phyloP scores from a whole-genome alignment of 176 grass and related monocot genomes.

The Zea luxurians region DNA sequence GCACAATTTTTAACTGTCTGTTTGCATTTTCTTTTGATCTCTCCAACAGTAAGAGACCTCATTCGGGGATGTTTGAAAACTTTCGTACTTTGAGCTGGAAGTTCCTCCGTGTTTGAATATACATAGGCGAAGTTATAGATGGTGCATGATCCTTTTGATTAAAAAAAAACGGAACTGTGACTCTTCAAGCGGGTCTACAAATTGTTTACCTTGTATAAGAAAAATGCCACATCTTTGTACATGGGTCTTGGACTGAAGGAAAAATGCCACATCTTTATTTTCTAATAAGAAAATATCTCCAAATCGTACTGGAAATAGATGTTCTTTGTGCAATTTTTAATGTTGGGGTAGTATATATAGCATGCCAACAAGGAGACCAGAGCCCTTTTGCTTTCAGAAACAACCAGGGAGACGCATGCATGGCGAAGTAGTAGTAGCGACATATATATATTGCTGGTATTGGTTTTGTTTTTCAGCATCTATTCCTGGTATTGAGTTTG shows the following conservation, averaged over 20 bases:
- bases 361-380: not conserved
- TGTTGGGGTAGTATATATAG: not conserved
- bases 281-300: not conserved
- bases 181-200: not conserved
- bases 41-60: not conserved
- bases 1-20: no score
- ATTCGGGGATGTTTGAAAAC: not conserved
- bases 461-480: no score
- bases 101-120: not conserved
- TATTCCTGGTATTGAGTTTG: not conserved
- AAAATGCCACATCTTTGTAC: not conserved
- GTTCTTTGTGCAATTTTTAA: not conserved
- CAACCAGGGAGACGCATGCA: not conserved
- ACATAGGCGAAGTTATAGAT: not conserved
- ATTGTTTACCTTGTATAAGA: not conserved
- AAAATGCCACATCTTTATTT: not conserved
- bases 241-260: not conserved
- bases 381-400: not conserved
- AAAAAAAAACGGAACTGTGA: not conserved
- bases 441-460: not conserved
- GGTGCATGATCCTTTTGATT: not conserved
- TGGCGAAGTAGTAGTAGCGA: not conserved
- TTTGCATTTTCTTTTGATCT: not conserved
- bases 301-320: not conserved
- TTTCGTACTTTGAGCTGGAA: not conserved